Evolutionary conservation across 768 basidiomycete genomes (phyloP), one percentile per base, ranked within the genome.

Genomic region (Psilocybe subaeruginosa): DNA sequence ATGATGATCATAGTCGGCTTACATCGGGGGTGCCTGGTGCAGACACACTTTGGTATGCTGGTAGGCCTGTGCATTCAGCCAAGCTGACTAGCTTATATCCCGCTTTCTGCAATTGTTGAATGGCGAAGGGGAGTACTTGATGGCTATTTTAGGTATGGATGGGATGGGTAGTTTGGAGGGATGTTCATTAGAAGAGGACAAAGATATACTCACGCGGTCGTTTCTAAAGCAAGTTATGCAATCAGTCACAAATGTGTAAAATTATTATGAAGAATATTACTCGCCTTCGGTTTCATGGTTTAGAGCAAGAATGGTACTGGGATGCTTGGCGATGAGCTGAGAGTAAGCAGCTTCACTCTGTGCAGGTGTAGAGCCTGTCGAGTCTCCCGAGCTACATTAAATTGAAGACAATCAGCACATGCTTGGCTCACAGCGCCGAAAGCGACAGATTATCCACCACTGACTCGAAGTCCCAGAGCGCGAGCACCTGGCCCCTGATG

Each of bases 201-300:
- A 51, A 27, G 7, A 9, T 16, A 41, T 11, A 67, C 75, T 63
- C 67, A 78, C 75, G 69, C 74, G 53, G 79, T 78, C 35, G 73
- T 76, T 66, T 74, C 77, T 79, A 43, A 6, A 46, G 47, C 37
- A 48, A 11, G 41, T 23, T 31, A 31, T 33, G 4, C 31, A 27
- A 37, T n/a, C 29, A 39, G 51, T 8, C 4, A 39, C 6, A 14
- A 4, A 17, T 23, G 16, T 37, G 33, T 8, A 41, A 39, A n/a
- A n/a, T 39, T 14, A 14, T 23, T 17, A 19, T 12, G 2, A 17
- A 31, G 16, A 39, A 43, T 2, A 49, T 47, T 33, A 27, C 65
- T 65, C 62, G 78, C 78, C 71, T 50, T 74, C 65, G 3, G 73
- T 73, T 63, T 82, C 80, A 59, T 82, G 81, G 61, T 79, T 81